Evolutionary conservation across 768 basidiomycete genomes (phyloP), one percentile per base, ranked within the genome.

Genomic region (Lactarius hatsudake): DNA sequence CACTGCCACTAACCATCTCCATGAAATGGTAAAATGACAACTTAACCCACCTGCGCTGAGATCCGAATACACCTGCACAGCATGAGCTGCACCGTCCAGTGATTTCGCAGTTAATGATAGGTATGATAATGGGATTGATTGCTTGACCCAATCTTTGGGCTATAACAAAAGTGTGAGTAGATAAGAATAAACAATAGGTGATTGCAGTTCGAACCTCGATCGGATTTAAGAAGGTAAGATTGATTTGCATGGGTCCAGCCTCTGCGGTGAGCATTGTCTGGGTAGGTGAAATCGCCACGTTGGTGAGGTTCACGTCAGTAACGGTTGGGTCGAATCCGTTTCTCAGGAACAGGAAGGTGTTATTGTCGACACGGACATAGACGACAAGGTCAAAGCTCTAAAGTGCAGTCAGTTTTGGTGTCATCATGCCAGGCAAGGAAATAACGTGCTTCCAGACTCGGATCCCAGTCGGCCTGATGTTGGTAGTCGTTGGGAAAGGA

Each of bases 81-180:
- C 10, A 64, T 81, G 80, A 20, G 72, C 30, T 20, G 66, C 65
- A 13, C 75, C 77, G 60, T 81, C 79, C 18, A 70, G 68, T 0
- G 79, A 71, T 4, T 30, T 59, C 6, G 74, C 78, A 10, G 73
- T 69, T 10, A 81, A 62, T 9, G 74, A 68, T 15, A 80, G 54
- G 61, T 80, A 81, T 15, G 79, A 76, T 69, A 80, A 79, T 9
- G 80, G 79, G 3, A 80, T 60, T 1, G 80, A 80, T 62, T 79
- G 78, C 26, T 72, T 72, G 56, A 78, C 75, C 62, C 76, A 75
- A 69, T 81, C 76, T 12, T 72, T 69, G 0, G 79, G 77, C 77
- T 79, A 20, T n/a, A 1, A 32, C 40, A 38, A 40, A 43, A 40
- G 34, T 53, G 12, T 20, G 45, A 20, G 40, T 51, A 4, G 17